Evolutionary conservation across 2,329 filamentous ascomycete genomes (phyloP).

Genomic region (Fusarium zealandicum): DNA sequence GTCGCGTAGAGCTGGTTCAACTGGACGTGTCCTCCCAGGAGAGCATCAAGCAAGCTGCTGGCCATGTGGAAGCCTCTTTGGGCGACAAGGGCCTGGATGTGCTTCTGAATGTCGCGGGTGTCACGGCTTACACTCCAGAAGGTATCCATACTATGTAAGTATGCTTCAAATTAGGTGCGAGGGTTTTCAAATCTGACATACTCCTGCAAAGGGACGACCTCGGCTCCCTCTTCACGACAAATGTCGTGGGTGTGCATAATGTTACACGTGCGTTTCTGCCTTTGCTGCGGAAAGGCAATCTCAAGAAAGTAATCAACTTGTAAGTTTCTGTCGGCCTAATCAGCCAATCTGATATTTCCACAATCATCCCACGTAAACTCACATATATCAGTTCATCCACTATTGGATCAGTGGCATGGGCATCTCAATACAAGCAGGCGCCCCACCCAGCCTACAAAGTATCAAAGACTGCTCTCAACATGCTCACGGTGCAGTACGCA

Average conservation of each 20-base stretch:
- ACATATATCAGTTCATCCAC: neutral
- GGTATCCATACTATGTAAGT: slow-evolving; percentile 1
- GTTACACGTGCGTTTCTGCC: slow-evolving; percentile 49
- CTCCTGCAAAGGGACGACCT: slow-evolving; percentile 5
- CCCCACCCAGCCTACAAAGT: slow-evolving; percentile 53
- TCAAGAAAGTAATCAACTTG: slow-evolving; percentile 55
- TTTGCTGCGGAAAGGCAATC: slow-evolving; percentile 46
- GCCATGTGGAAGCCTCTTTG: slow-evolving; percentile 42
- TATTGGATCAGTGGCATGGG: slow-evolving; percentile 45
- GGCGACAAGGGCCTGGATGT: slow-evolving; percentile 53
- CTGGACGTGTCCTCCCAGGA: slow-evolving; percentile 42
- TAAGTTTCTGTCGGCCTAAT: slow-evolving; percentile 21
- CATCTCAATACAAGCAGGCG: slow-evolving; percentile 26
- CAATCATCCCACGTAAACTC: neutral
- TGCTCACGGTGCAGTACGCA: slow-evolving; percentile 54
- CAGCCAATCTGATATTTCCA: too few species aligned
- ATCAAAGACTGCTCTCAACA: slow-evolving; percentile 56
- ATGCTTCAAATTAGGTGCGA: neutral
- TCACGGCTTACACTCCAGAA: neutral
- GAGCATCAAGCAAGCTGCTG: slow-evolving; percentile 45
- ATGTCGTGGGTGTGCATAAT: slow-evolving; percentile 11
- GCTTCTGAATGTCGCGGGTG: slow-evolving; percentile 54
- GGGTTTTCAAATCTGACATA: neutral
- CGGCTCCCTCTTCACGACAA: neutral
- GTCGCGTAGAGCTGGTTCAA: slow-evolving; percentile 41